Evolutionary conservation across 176 grass and related monocot genomes (phyloP).

Genomic region (Raddia guianensis): DNA sequence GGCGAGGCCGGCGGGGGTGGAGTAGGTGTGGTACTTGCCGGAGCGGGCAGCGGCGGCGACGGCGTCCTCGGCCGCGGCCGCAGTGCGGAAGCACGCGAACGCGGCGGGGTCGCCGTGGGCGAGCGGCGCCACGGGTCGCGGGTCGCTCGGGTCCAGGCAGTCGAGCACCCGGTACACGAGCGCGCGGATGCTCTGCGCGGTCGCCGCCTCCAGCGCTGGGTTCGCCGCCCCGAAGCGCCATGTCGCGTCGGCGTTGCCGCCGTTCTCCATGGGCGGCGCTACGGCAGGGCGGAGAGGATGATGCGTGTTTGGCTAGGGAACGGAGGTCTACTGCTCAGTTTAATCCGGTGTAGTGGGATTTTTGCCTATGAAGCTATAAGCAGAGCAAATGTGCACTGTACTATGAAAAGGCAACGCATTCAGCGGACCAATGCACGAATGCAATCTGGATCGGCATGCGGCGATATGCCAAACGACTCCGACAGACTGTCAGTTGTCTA

Average conservation of each 20-base stretch:
- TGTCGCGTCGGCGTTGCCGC: background rate
- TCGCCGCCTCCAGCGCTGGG: constrained; percentile 22
- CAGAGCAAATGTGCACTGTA: too few species aligned
- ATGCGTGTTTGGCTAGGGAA: background rate
- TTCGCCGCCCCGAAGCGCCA: constrained; percentile 47
- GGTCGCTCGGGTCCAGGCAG: constrained; percentile 29
- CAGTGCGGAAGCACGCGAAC: constrained; percentile 46
- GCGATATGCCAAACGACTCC: too few species aligned
- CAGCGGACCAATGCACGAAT: too few species aligned
- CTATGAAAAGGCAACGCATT: too few species aligned
- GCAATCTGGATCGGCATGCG: too few species aligned
- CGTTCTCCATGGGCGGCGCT: constrained; percentile 12
- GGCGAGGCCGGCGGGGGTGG: constrained; percentile 1
- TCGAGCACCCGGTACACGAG: background rate
- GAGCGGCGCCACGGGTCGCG: constrained; percentile 40
- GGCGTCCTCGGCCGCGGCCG: constrained; percentile 20
- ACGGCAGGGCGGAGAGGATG: background rate
- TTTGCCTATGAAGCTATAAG: too few species aligned
- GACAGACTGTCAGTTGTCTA: too few species aligned
- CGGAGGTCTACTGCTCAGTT: too few species aligned
- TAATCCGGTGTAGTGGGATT: too few species aligned
- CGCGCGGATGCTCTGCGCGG: constrained; percentile 27
- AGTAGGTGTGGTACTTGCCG: constrained; percentile 34
- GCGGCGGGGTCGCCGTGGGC: constrained; percentile 49
- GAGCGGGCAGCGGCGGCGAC: constrained; percentile 12